A percentile compares a stretch with the other conserved stretches of the same genome.
Conservation (phyloP, 2,329 filamentous ascomycete genomes). For the Xylaria sp. region DNA sequence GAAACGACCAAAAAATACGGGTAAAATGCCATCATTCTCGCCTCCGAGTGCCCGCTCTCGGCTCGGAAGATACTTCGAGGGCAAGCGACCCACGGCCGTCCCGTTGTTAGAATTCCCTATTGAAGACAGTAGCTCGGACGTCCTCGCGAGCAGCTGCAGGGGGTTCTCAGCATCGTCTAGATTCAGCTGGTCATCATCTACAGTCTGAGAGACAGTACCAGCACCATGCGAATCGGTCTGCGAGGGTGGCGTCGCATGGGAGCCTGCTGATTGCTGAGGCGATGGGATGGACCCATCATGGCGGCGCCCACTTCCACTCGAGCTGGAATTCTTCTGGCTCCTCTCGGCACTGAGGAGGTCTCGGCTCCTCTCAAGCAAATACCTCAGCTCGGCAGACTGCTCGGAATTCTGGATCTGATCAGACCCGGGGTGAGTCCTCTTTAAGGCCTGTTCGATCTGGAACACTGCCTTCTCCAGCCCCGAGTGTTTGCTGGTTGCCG, state of each 20-base stretch:
- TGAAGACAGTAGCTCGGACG: constrained; percentile 69
- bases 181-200: constrained; percentile 60
- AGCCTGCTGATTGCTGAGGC: constrained; percentile 46
- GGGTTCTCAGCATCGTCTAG: constrained; percentile 79
- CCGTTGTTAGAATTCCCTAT: constrained; percentile 44
- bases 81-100: constrained; percentile 29
- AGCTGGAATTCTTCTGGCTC: constrained; percentile 40
- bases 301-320: constrained; percentile 37
- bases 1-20: constrained; percentile 74
- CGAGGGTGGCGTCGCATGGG: constrained; percentile 47
- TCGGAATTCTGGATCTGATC: constrained; percentile 55
- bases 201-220: constrained; percentile 48
- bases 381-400: constrained; percentile 59
- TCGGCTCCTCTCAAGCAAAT: constrained; percentile 61
- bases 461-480: constrained; percentile 79
- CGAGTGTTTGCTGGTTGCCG: constrained; percentile 72
- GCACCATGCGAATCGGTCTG: constrained; percentile 46
- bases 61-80: constrained; percentile 42
- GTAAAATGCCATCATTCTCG: constrained; percentile 61
- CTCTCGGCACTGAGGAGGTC: constrained; percentile 50
- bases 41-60: constrained; percentile 53
- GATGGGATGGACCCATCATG: constrained; percentile 45
- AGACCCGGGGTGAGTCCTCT: constrained; percentile 61
- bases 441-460: constrained; percentile 77
- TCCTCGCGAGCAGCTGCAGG: constrained; percentile 76